Conservation (phyloP, 176 grass and related monocot genomes). For the Pontederia paniculata region DNA sequence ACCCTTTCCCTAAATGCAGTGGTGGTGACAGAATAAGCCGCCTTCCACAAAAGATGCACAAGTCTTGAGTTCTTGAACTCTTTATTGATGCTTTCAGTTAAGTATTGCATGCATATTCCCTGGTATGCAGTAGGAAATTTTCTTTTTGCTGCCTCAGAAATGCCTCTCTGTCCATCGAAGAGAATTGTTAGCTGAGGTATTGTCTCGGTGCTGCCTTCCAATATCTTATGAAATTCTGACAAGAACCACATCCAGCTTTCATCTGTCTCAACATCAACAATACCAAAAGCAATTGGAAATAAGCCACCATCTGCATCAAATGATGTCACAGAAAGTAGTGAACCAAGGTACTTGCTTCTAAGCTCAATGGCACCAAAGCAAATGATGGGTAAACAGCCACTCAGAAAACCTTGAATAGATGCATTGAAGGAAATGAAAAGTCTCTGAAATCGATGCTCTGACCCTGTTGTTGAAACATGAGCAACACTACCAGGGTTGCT, state of each 20-base stretch:
- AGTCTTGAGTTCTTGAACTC: conserved; percentile 25
- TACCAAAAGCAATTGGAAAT: conserved; percentile 23
- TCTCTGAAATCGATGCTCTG: conserved; percentile 22
- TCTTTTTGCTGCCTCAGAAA: conserved; percentile 19
- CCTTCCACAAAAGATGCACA: conserved; percentile 25
- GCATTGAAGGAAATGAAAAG: conserved; percentile 23
- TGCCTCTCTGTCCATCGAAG: conserved; percentile 13
- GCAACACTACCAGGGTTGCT: conserved; percentile 22
- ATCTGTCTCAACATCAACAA: conserved; percentile 16
- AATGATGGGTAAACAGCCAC: conserved; percentile 22
- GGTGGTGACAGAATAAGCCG: conserved; percentile 17
- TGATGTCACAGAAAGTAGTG: conserved; percentile 21
- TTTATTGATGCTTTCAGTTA: conserved; percentile 17
- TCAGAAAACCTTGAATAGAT: conserved; percentile 22
- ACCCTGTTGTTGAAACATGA: conserved; percentile 19
- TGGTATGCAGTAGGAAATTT: conserved; percentile 24
- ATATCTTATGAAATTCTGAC: conserved; percentile 21
- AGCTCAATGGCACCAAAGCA: conserved; percentile 21
- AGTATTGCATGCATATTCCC: conserved; percentile 20
- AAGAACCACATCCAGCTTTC: conserved; percentile 28
- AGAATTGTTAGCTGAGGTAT: conserved; percentile 18
- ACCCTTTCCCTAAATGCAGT: conserved; percentile 16
- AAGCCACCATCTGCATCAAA: conserved; percentile 22
- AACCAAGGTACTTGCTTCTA: conserved; percentile 21
- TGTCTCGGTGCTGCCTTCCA: conserved; percentile 10